Percentiles rank a stretch among this genome's conserved stretches.
Evolutionary conservation across 306 rosid species (phyloP).

Genomic region (Gastrolobium bilobum): DNA sequence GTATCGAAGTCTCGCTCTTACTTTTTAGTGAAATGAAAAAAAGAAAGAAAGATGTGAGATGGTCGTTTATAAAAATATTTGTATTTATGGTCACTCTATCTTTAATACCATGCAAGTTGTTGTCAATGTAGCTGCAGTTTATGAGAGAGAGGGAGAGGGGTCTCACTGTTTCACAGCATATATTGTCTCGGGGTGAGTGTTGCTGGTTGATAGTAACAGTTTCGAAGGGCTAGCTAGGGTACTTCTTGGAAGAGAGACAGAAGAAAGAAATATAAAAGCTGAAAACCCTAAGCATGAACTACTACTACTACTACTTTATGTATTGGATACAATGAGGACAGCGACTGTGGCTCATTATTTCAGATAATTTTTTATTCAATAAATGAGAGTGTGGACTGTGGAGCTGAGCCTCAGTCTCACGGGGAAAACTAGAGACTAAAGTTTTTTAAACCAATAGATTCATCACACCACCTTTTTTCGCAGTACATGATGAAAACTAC

Average conservation of each 20-base stretch:
- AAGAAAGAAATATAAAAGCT: conserved; percentile 34
- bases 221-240: conserved; percentile 39
- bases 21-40: no score
- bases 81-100: no score
- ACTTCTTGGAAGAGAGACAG: conserved; percentile 36
- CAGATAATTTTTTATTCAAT: conserved; percentile 43
- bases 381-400: background rate
- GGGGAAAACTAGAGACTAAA: conserved; percentile 32
- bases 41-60: background rate
- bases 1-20: no score
- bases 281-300: conserved; percentile 51
- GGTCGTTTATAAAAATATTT: no score
- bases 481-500: conserved; percentile 65
- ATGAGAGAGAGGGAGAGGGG: conserved; percentile 35
- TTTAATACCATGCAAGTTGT: conserved; percentile 47
- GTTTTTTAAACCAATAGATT: conserved; percentile 47
- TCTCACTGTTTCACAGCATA: conserved; percentile 65
- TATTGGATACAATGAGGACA: conserved; percentile 54
- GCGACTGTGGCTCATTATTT: conserved; percentile 55
- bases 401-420: conserved; percentile 41
- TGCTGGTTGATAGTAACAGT: conserved; percentile 55
- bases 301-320: conserved; percentile 6
- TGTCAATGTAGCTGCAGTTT: conserved; percentile 57
- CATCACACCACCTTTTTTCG: conserved; percentile 45
- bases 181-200: conserved; percentile 59